phyloP scores from a whole-genome alignment of 106 monocot genomes.

The Phalaenopsis equestris region DNA sequence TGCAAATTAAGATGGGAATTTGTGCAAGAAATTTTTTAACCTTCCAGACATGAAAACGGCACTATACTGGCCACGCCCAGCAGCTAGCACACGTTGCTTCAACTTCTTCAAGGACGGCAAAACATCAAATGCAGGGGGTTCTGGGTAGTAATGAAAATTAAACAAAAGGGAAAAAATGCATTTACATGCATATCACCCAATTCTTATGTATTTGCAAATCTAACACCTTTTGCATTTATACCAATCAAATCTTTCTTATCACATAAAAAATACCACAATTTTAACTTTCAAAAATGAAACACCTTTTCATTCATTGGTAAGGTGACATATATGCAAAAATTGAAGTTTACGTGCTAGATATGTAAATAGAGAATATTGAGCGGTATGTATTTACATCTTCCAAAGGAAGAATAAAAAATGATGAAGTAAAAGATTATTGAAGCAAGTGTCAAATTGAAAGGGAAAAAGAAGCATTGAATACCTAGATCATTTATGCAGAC shows the following conservation, averaged over 20 bases:
- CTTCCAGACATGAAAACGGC: slow-evolving; percentile 99
- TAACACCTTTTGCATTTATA: no score
- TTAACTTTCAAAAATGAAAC: no score
- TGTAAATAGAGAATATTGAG: no score
- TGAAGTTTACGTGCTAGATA: no score
- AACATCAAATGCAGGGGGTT: slow-evolving; percentile 94
- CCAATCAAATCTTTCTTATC: no score
- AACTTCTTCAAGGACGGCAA: slow-evolving; percentile 78
- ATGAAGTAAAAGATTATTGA: background rate
- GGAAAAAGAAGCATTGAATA: slow-evolving; percentile 11
- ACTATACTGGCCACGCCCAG: slow-evolving; percentile 60
- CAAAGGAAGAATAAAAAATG: no score
- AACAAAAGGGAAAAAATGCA: background rate
- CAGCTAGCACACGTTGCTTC: slow-evolving; percentile 77
- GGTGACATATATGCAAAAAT: no score
- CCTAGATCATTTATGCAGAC: slow-evolving; percentile 95
- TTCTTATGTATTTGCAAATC: no score
- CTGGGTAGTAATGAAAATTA: slow-evolving; percentile 27
- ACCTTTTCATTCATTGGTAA: no score
- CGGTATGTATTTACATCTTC: no score
- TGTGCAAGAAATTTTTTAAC: slow-evolving; percentile 19
- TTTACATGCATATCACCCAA: no score
- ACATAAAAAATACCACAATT: no score
- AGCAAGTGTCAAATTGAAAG: background rate
- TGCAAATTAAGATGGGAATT: background rate